Evolutionary conservation across 2,329 filamentous ascomycete species (phyloP), one percentile per base, ranked within the genome.

Genomic region (Ceratocystis huliohia): DNA sequence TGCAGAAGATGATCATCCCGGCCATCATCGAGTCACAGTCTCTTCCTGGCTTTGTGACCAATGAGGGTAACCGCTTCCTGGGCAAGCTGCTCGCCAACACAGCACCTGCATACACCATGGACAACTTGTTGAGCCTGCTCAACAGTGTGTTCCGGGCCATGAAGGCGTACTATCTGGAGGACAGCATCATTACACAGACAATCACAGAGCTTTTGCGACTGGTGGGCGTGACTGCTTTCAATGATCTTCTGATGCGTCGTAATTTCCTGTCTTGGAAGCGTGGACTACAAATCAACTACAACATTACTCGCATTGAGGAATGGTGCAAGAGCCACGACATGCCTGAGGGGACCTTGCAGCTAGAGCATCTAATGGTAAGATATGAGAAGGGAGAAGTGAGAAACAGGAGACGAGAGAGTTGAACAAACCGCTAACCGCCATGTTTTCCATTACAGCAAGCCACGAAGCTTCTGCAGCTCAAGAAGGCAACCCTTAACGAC

Each of bases 261-360:
- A 97, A 97, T 77, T 99, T 99, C 84, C 84, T 99, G 67, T 96
- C 92, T 0, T 99, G 94, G 94, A 99, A 99, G 82, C 91, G 94
- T 76, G 94, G 94, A 72, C 84, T 99, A 65, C 94, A 99, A 77
- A 99, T 99, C 79, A 99, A 99, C 79, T 99, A 99, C 82, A 99
- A 99, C 79, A 99, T 99, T 76, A 99, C 94, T 28, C 86, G 94
- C 67, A 99, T 99, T 70, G 94, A 99, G 76, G 94, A 99, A 78
- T 99, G 94, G 94, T 99, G 94, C 79, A 99, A 99, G 85, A 96
- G 92, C 74, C 95, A 99, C 75, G 94, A 97, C 72, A 97, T 99
- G 93, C 94, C 94, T 0, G 93, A 99, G 77, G 94, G 94, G 66
- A 99, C 93, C 37, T 82, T 99, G 65, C 93, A 97, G 78, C 83